Conservation (phyloP, 2,329 filamentous ascomycete species). For the Neospermospora avenae region DNA sequence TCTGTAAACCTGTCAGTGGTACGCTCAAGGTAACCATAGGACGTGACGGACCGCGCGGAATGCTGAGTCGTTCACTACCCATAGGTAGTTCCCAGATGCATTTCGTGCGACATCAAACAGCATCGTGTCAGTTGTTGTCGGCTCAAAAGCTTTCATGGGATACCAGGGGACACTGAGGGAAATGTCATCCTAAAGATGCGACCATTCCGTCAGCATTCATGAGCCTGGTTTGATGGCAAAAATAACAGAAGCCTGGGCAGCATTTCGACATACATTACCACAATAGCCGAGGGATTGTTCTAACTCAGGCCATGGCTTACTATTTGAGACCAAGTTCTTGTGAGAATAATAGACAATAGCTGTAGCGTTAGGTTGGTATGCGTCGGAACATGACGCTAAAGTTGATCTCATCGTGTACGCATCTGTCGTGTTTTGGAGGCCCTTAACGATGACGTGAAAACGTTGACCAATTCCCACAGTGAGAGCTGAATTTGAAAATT, state of each 20-base stretch:
- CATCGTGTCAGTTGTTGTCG: neutral
- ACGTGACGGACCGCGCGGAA: too few relatives aligned
- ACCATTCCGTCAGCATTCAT: too few relatives aligned
- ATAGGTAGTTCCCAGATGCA: neutral
- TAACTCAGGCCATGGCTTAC: slow-evolving; percentile 44
- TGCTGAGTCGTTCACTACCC: neutral
- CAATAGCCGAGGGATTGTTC: slow-evolving; percentile 41
- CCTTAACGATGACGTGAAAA: slow-evolving; percentile 44
- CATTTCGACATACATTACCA: slow-evolving; percentile 31
- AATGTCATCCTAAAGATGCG: neutral
- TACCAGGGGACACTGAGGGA: neutral
- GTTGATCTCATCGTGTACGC: slow-evolving; percentile 56
- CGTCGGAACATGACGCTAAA: slow-evolving; percentile 45
- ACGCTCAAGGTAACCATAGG: too few relatives aligned
- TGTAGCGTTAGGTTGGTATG: slow-evolving; percentile 49
- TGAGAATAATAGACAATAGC: slow-evolving; percentile 65
- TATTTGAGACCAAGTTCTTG: slow-evolving; percentile 49
- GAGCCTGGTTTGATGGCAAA: neutral
- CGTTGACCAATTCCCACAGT: slow-evolving; percentile 57
- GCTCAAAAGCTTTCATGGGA: neutral
- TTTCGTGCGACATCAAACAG: neutral
- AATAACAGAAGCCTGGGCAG: neutral
- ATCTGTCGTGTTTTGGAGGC: slow-evolving; percentile 41
- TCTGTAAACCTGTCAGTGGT: slow-evolving; percentile 47
- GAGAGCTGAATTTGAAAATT: slow-evolving; percentile 42